phyloP scores from a whole-genome alignment of 1,139 yeast genomes.

The Debaryomyces coudertii region DNA sequence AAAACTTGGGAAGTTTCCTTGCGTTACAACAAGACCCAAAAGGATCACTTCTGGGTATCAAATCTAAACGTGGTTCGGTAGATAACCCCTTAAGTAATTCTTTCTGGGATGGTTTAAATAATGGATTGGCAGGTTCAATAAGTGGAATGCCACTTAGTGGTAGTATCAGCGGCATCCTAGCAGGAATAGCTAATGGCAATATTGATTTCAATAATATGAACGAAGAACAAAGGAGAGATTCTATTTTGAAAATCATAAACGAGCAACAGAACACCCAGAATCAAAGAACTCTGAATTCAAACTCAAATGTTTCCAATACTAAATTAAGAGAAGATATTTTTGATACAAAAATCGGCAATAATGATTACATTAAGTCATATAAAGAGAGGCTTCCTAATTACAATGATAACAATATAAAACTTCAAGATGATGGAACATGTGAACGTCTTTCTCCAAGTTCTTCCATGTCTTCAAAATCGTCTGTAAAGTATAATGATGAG shows the following conservation, averaged over 20 bases:
- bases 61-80: conserved; percentile 31
- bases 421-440: conserved; percentile 9
- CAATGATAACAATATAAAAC: conserved; percentile 3
- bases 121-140: conserved; percentile 28
- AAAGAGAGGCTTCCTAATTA: neutral
- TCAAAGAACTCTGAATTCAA: conserved; percentile 19
- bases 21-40: conserved; percentile 29
- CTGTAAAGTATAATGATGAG: conserved; percentile 35
- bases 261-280: conserved; percentile 29
- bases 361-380: neutral
- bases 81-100: conserved; percentile 28
- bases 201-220: conserved; percentile 47
- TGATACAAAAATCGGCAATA: conserved; percentile 22
- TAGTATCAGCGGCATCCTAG: conserved; percentile 40
- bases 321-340: conserved; percentile 49
- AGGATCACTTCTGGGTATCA: conserved; percentile 12
- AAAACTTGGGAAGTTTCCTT: conserved; percentile 39
- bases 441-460: conserved; percentile 37
- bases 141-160: conserved; percentile 33
- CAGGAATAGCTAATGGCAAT: conserved; percentile 43
- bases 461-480: conserved; percentile 38
- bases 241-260: conserved; percentile 41
- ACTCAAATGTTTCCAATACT: conserved; percentile 16
- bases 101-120: conserved; percentile 30
- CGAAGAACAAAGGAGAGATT: conserved; percentile 46